Percentiles rank a stretch among this genome's conserved stretches.
Evolutionary conservation across 73 alveolate species (phyloP).

Genomic region (Tetrahymena malaccensis): DNA sequence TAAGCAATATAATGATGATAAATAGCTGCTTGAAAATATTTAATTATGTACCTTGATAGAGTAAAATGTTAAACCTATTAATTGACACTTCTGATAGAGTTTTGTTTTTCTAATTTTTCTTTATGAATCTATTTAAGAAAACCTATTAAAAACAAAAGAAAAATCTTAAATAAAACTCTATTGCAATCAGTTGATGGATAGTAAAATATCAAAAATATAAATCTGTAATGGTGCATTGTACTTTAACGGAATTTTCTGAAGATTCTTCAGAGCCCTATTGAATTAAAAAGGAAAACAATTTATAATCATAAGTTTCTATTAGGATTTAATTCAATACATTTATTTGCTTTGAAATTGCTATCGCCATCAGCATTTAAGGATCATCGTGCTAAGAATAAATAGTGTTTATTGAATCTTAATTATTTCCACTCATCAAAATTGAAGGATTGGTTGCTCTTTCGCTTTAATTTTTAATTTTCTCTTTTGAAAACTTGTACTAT

Average conservation of each 20-base stretch:
- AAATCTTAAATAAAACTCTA: neutral
- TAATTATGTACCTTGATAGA: neutral
- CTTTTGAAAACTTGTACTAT: neutral
- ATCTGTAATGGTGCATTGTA: neutral
- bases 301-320: neutral
- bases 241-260: neutral
- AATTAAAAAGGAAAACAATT: neutral
- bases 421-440: neutral
- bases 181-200: neutral
- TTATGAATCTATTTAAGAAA: neutral
- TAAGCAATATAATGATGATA: too few relatives aligned
- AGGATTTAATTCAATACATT: neutral
- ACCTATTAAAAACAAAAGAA: neutral
- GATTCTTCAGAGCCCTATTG: neutral
- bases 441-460: neutral
- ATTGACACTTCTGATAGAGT: neutral
- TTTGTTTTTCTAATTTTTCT: neutral
- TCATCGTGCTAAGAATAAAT: neutral
- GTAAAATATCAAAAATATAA: neutral
- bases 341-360: neutral
- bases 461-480: neutral
- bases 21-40: neutral
- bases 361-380: neutral
- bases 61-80: neutral
- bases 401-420: neutral